These are phyloP conservation scores for Ceratocystis eucalypticola DNA, from an alignment of 2,329 filamentous ascomycete genomes.

Conservation along the genomic window DNA sequence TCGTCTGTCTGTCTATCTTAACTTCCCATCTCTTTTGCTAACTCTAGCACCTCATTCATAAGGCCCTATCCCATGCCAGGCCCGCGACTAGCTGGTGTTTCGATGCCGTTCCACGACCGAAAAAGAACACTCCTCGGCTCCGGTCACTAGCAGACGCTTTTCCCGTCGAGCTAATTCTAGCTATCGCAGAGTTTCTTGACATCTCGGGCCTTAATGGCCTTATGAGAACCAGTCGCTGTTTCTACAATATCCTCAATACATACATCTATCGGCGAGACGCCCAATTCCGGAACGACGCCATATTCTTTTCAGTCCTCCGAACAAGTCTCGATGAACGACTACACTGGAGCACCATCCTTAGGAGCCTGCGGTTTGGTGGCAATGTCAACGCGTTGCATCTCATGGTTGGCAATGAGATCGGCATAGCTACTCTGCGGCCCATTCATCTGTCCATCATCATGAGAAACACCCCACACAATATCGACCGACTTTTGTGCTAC, in stretches of 20 bases:
- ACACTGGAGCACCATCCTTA: constrained; percentile 6
- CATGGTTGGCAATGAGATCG: background rate
- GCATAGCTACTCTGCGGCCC: constrained; percentile 5
- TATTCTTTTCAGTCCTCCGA: constrained; percentile 8
- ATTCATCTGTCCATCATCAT: constrained; percentile 14
- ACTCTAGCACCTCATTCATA: background rate
- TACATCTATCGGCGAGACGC: constrained; percentile 10
- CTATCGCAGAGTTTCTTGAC: constrained; percentile 11
- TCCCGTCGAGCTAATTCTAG: constrained; percentile 7
- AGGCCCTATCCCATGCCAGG: background rate
- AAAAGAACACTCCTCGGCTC: background rate
- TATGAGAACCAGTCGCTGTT: background rate
- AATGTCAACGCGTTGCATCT: constrained; percentile 12
- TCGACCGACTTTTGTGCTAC: constrained; percentile 9
- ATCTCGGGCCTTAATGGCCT: constrained; percentile 5
- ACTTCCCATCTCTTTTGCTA: background rate
- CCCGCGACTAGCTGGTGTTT: background rate
- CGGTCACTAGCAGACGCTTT: constrained; percentile 1
- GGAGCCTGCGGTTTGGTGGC: constrained; percentile 1
- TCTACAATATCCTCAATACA: constrained; percentile 9
- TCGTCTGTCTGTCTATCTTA: background rate
- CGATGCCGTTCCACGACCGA: background rate
- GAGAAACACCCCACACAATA: background rate
- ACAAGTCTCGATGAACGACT: background rate
- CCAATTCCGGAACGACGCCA: background rate